A percentile compares a stretch with the other conserved stretches of the same genome.
Conservation (phyloP, 306 rosid genomes). For the Lathyrus aphaca region DNA sequence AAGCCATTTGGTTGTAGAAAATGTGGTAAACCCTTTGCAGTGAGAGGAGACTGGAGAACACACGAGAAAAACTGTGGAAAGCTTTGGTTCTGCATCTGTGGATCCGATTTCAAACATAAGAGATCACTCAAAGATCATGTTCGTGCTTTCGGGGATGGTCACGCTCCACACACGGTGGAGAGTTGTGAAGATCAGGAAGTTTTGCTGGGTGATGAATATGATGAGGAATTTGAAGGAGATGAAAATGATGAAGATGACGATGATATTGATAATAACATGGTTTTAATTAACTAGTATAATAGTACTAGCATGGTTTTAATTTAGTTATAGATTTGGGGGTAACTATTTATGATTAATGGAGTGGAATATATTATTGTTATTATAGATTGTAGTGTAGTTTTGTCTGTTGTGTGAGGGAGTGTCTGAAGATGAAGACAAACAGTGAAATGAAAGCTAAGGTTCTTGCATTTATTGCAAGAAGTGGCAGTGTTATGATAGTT, state of each 20-base stretch:
- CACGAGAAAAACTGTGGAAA: conserved; percentile 97
- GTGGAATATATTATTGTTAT: background rate
- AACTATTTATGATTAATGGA: no score
- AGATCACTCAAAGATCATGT: conserved; percentile 92
- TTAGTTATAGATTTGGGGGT: no score
- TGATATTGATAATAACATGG: conserved; percentile 25
- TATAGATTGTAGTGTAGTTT: conserved; percentile 9
- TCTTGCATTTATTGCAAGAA: conserved; percentile 59
- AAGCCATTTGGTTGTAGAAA: conserved; percentile 88
- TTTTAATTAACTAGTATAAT: conserved; percentile 30
- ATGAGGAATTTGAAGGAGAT: conserved; percentile 38
- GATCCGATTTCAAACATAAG: conserved; percentile 94
- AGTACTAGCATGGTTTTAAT: background rate
- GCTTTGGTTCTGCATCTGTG: conserved; percentile 96
- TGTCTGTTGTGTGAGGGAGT: conserved; percentile 31
- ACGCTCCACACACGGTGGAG: conserved; percentile 70
- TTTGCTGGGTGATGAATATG: conserved; percentile 36
- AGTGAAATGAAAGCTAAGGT: conserved; percentile 68
- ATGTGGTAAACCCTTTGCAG: conserved; percentile 84
- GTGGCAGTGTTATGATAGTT: conserved; percentile 58
- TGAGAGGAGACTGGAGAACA: conserved; percentile 93
- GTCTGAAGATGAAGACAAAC: conserved; percentile 69
- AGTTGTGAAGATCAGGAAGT: conserved; percentile 44
- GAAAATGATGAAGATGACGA: conserved; percentile 22
- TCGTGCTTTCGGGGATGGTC: conserved; percentile 81